These are phyloP conservation scores for Sutorius eximius DNA, from an alignment of 1,284 basidiomycete species.

Conservation along the genomic window DNA sequence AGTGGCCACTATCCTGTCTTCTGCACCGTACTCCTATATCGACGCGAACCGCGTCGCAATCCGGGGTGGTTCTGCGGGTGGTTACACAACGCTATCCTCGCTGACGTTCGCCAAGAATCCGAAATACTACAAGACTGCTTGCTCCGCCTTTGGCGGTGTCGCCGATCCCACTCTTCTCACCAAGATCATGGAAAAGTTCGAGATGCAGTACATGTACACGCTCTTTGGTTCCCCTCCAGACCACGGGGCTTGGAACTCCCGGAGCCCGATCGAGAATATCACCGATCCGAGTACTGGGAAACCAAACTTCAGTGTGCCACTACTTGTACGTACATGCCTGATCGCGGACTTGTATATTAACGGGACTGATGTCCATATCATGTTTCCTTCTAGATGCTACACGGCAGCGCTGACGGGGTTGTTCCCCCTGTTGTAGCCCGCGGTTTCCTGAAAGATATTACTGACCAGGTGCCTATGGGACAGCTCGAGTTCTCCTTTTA, in stretches of 20 bases:
- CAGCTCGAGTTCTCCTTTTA: slow-evolving; percentile 34
- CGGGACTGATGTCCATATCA: neutral
- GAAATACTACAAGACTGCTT: slow-evolving; percentile 27
- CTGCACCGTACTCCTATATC: neutral
- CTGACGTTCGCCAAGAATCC: slow-evolving; percentile 39
- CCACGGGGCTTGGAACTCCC: slow-evolving; percentile 1
- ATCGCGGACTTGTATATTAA: neutral
- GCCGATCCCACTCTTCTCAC: slow-evolving; percentile 48
- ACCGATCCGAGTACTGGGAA: neutral
- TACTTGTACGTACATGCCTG: slow-evolving; percentile 15
- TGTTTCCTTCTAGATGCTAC: slow-evolving; percentile 43
- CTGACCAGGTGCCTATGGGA: too few relatives aligned
- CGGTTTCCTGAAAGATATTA: neutral
- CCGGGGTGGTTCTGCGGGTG: slow-evolving; percentile 59
- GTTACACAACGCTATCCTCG: slow-evolving; percentile 54
- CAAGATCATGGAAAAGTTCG: slow-evolving; percentile 65
- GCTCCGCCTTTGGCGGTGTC: slow-evolving; percentile 52
- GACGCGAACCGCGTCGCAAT: slow-evolving; percentile 52
- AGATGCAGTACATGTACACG: slow-evolving; percentile 48
- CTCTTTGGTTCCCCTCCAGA: slow-evolving; percentile 52
- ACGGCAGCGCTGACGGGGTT: slow-evolving; percentile 55
- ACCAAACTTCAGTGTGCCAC: slow-evolving; percentile 7
- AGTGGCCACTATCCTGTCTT: slow-evolving; percentile 5
- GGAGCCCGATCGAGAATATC: slow-evolving; percentile 19
- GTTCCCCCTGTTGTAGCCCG: slow-evolving; percentile 38